These are phyloP conservation scores for Exophiala dermatitidis DNA, from an alignment of 2,329 filamentous ascomycete species.

Conservation along the genomic window DNA sequence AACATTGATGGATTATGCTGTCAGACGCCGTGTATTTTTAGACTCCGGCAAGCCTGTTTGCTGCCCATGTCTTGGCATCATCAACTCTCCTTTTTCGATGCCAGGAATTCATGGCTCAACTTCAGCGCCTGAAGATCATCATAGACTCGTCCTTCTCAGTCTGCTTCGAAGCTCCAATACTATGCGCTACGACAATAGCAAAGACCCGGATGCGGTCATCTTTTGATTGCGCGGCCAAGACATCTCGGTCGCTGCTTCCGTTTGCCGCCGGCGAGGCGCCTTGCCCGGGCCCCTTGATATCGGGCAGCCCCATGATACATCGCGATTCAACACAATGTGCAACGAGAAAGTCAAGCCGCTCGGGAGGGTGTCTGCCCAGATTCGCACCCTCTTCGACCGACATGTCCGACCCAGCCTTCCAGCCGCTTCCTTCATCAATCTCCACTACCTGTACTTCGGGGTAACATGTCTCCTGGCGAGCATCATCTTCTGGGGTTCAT, in stretches of 20 bases:
- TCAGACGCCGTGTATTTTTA: no score
- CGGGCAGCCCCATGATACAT: not conserved
- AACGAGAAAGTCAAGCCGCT: not conserved
- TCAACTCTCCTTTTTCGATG: not conserved
- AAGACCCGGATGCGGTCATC: slow-evolving; percentile 5
- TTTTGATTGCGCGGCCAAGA: not conserved
- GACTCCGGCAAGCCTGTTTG: no score
- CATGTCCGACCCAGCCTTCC: not conserved
- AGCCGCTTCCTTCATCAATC: slow-evolving; percentile 34
- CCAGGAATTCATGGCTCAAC: not conserved
- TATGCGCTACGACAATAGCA: slow-evolving; percentile 10
- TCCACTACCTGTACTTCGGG: slow-evolving; percentile 44
- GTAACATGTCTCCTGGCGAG: slow-evolving; percentile 38
- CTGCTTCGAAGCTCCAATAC: not conserved
- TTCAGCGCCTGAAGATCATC: not conserved
- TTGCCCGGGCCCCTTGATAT: not conserved
- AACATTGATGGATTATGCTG: no score
- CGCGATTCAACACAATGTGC: not conserved
- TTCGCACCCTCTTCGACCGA: not conserved
- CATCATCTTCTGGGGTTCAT: slow-evolving; percentile 43
- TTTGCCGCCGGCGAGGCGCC: not conserved
- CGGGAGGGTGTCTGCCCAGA: not conserved
- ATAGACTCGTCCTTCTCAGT: not conserved
- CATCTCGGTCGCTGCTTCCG: not conserved
- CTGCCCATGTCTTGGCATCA: not conserved